Evolutionary conservation across 2,329 filamentous ascomycete genomes (phyloP), one percentile per base, ranked within the genome.

Genomic region (Diaporthe batatas): DNA sequence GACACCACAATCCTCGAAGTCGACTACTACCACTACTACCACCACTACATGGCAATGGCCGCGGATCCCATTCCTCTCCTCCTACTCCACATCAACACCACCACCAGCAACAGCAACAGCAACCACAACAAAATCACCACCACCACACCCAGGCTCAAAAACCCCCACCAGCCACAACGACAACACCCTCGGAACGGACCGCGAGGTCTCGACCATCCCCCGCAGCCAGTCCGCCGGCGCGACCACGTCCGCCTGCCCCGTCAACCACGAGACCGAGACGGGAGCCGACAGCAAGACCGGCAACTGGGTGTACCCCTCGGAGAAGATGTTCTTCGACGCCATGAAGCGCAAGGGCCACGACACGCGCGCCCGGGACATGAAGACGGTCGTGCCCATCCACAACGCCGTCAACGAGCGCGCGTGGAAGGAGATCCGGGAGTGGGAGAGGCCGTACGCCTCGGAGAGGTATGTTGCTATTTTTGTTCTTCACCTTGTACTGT

Each of bases 371-470:
- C 85, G 88, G 7, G 95, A 98, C 83, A 98, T 98, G 92, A 92
- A 90, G 79, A 93, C 93, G 44, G 95, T 98, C 44, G 95, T 98
- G 70, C 96, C 95, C 3, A 98, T 98, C 78, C 96, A 99, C 84
- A 99, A 99, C 81, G 96, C 96, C 57, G 96, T 99, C 75, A 99
- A 99, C 83, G 96, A 99, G 88, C 88, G 94, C 54, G 96, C 96
- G 0, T 99, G 96, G 96, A 87, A 90, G 75, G 93, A 98, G 84
- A 98, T 99, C 76, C 90, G 93, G 77, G 86, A 89, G 57, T 99
- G 96, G 96, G 96, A 99, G 84, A 87, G 85, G 55, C 92, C 92
- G 0, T 93, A 89, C 73, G 82, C 82, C 84, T 2, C 82, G 11
- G 21, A 21, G 21, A 89, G 72, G 82, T 85, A 49, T 84, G 93